Evolutionary conservation across 2,329 filamentous ascomycete genomes (phyloP).

Genomic region (Fusarium burgessii): DNA sequence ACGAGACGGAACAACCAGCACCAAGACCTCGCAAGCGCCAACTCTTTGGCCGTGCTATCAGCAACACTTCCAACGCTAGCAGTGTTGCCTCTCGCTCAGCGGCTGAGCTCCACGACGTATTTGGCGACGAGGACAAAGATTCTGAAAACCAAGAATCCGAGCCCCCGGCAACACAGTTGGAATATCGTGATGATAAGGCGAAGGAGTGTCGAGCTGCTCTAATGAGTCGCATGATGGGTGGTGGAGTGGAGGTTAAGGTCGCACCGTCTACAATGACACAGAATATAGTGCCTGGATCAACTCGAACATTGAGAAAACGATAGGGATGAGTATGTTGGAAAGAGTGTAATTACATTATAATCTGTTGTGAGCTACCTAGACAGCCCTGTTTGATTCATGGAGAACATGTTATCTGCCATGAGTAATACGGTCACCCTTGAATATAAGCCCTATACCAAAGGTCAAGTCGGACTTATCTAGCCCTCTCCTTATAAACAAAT

Average conservation of each 20-base stretch:
- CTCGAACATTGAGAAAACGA: slow-evolving; percentile 44
- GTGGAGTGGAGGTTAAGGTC: slow-evolving; percentile 33
- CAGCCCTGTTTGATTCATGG: not conserved
- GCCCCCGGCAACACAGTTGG: slow-evolving; percentile 64
- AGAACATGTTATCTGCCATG: not conserved
- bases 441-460: not conserved
- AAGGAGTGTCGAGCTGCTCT: slow-evolving; percentile 57
- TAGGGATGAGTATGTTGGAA: slow-evolving; percentile 8
- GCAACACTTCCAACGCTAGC: slow-evolving; percentile 67
- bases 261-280: slow-evolving; percentile 5
- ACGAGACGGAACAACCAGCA: slow-evolving; percentile 26
- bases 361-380: slow-evolving; percentile 2
- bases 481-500: not conserved
- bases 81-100: slow-evolving; percentile 58
- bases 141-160: slow-evolving; percentile 44
- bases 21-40: slow-evolving; percentile 56
- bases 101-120: slow-evolving; percentile 45
- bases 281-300: slow-evolving; percentile 16
- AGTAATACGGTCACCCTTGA: not conserved
- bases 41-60: slow-evolving; percentile 69
- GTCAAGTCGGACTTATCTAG: not conserved
- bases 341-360: slow-evolving; percentile 2
- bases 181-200: slow-evolving; percentile 65
- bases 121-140: slow-evolving; percentile 41
- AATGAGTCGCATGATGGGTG: slow-evolving; percentile 58